These are phyloP conservation scores for Seiridium cupressi DNA, from an alignment of 2,329 filamentous ascomycete genomes.

Conservation along the genomic window DNA sequence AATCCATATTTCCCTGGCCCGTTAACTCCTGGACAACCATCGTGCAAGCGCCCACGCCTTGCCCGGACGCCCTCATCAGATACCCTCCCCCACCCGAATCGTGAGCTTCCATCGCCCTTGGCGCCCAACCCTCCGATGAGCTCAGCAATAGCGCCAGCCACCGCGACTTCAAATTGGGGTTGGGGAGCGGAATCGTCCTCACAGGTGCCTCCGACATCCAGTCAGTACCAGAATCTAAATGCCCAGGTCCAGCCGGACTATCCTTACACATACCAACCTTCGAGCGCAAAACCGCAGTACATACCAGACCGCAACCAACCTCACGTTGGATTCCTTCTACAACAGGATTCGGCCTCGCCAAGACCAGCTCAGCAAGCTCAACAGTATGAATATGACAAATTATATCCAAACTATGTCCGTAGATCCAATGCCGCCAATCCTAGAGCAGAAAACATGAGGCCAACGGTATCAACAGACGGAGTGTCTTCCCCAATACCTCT, in stretches of 20 bases:
- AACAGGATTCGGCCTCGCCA: background rate
- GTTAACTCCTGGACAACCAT: background rate
- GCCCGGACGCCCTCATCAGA: background rate
- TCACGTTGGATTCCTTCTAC: background rate
- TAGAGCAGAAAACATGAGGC: too few relatives aligned
- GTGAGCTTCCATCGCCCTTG: background rate
- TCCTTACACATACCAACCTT: background rate
- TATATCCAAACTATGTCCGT: too few relatives aligned
- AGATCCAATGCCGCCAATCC: too few relatives aligned
- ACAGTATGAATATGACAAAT: too few relatives aligned
- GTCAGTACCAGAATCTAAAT: background rate
- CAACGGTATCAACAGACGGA: background rate
- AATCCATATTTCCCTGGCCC: background rate
- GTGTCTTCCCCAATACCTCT: background rate
- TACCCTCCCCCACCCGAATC: background rate
- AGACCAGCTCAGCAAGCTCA: background rate
- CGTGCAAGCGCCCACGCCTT: background rate
- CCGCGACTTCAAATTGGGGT: background rate
- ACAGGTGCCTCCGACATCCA: background rate
- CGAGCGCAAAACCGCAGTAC: background rate
- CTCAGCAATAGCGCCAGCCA: background rate
- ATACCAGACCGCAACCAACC: background rate
- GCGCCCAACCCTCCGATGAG: conserved; percentile 5
- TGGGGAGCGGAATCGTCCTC: too few relatives aligned
- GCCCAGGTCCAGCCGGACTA: background rate